Base-by-base conservation (phyloP, 2,329 filamentous ascomycete species). In the Fusarium nygamai region DNA sequence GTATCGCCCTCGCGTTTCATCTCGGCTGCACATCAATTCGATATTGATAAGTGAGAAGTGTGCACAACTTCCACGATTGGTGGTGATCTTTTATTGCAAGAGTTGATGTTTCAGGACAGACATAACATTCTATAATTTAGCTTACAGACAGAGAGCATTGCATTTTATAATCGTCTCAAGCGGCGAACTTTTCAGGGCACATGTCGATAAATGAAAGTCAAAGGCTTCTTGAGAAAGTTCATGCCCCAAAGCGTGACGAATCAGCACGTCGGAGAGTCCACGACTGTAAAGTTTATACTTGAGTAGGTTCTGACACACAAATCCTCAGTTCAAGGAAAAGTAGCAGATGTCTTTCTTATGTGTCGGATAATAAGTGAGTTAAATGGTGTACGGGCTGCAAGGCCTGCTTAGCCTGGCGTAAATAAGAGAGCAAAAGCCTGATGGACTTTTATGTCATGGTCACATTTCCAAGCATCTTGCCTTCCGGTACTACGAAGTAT, bases 321-420 rank as follows among this genome's bases (percentile, higher is more conserved):
- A 20, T 11, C 3, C 3, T 22, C 4, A 27, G 4, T 27, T 0
- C 0, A n/a, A 50, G 6, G 7, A 16, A 20, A 53, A 5, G 6
- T 5, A 24, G 17, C 12, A 24, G 13, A 11, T 20, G 3, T 16
- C 3, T 11, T 27, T 53, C 50, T 34, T 36, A 7, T 33, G 9
- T 17, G 22, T 24, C 4, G 3, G 8, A 24, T 51, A 7, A 7
- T 19, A 34, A 34, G 31, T 27, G 9, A 34, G 31, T 16, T n/a
- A 27, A 27, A 34, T 24, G n/a, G 13, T 27, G 6, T 53, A 14
- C 13, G 27, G 9, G 17, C 22, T 20, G 9, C n/a, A 34, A 34
- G 31, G 7, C n/a, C n/a, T 53, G n/a, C n/a, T 53, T 12, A 8
- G n/a, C 31, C 17, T 8, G 13, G 13, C 31, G 17, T 24, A 4